Conservation (phyloP, 306 rosid genomes). For the Senna siamea region DNA sequence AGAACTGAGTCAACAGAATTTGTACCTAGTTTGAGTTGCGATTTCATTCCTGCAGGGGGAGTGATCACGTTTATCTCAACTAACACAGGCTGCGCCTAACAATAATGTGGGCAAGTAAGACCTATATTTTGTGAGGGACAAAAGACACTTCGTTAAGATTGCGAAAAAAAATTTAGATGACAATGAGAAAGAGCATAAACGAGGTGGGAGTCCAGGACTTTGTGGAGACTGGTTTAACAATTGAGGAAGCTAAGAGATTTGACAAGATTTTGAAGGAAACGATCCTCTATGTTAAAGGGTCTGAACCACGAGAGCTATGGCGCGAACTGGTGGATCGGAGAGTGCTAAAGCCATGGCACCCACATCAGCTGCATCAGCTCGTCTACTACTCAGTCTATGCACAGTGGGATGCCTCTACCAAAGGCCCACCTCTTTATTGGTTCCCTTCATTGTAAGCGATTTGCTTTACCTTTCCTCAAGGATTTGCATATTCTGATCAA, state of each 20-base stretch:
- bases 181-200: slow-evolving; percentile 51
- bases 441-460: slow-evolving; percentile 73
- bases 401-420: slow-evolving; percentile 3
- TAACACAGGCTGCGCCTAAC: too few relatives aligned
- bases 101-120: too few relatives aligned
- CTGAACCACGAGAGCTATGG: slow-evolving; percentile 60
- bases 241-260: slow-evolving; percentile 54
- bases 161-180: not conserved
- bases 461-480: not conserved
- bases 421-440: slow-evolving; percentile 71
- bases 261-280: slow-evolving; percentile 32
- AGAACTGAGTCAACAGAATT: too few relatives aligned
- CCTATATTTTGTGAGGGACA: too few relatives aligned
- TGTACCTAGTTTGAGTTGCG: too few relatives aligned
- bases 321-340: slow-evolving; percentile 55
- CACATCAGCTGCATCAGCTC: slow-evolving; percentile 64
- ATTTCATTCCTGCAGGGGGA: too few relatives aligned
- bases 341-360: slow-evolving; percentile 65
- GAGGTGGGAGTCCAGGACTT: slow-evolving; percentile 57
- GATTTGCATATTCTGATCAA: not conserved
- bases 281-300: not conserved
- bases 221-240: slow-evolving; percentile 55
- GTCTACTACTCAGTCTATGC: slow-evolving; percentile 58
- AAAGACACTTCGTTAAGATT: too few relatives aligned
- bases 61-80: too few relatives aligned